Percentiles rank a stretch among this genome's conserved stretches.
Evolutionary conservation across 139 green algal species (phyloP).

Genomic region (Asterochloris erici): DNA sequence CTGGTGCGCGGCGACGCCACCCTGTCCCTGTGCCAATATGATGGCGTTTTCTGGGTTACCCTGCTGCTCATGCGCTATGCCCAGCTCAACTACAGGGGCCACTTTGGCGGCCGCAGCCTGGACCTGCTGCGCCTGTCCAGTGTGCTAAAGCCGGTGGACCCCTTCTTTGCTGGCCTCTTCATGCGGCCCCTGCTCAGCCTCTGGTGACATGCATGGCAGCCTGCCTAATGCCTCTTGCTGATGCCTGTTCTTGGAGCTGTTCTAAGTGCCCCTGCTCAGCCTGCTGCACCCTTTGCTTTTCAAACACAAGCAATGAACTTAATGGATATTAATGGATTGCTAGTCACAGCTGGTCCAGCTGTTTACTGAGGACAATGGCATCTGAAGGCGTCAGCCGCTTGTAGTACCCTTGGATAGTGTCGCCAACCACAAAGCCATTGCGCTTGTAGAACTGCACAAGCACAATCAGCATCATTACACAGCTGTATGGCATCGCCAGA

Average conservation of each 20-base stretch:
- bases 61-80: slow-evolving; percentile 44
- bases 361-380: neutral
- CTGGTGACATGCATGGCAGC: too few species aligned
- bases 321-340: too few species aligned
- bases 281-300: too few species aligned
- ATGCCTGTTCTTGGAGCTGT: too few species aligned
- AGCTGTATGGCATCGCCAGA: too few species aligned
- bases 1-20: slow-evolving; percentile 35
- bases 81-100: slow-evolving; percentile 7
- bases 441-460: neutral
- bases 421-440: neutral
- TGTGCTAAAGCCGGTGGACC: neutral
- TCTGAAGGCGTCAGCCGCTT: neutral
- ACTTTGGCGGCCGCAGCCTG: slow-evolving; percentile 31
- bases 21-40: slow-evolving; percentile 30
- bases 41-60: slow-evolving; percentile 40
- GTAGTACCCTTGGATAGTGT: slow-evolving; percentile 6
- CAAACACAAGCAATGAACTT: too few species aligned
- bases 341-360: too few species aligned
- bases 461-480: too few species aligned
- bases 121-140: slow-evolving; percentile 21
- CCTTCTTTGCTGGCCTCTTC: too few species aligned
- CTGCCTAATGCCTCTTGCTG: too few species aligned
- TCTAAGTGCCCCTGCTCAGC: too few species aligned
- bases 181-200: too few species aligned